Percentiles rank a stretch among this genome's conserved stretches.
Evolutionary conservation across 495 filamentous ascomycete species (phyloP).

Genomic region (Trichoderma gamsii): DNA sequence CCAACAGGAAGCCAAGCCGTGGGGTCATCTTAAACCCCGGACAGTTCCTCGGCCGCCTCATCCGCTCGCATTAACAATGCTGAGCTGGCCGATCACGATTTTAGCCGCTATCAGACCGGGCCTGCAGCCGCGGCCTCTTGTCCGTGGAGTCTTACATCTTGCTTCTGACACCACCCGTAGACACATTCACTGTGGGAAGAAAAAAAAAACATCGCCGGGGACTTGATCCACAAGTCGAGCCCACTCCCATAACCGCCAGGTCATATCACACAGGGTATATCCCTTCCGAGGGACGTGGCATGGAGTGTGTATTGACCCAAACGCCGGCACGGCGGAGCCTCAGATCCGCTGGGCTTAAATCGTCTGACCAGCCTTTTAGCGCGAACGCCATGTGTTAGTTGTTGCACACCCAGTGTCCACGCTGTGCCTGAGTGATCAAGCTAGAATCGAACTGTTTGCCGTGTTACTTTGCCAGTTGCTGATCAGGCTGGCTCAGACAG

Average conservation of each 20-base stretch:
- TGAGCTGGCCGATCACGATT: not conserved
- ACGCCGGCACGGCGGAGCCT: constrained; percentile 3
- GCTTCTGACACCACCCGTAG: not conserved
- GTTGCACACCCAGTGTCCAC: not conserved
- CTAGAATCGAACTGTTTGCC: too few species aligned
- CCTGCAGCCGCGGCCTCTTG: not conserved
- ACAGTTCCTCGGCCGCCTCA: not conserved
- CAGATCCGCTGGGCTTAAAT: constrained; percentile 7
- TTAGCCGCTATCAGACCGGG: not conserved
- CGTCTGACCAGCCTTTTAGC: not conserved
- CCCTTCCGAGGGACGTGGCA: not conserved
- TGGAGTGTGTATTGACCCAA: not conserved
- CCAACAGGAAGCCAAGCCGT: not conserved
- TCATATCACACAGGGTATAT: not conserved
- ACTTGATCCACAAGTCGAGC: not conserved
- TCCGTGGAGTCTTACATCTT: not conserved
- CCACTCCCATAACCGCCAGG: not conserved
- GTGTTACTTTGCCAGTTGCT: too few species aligned
- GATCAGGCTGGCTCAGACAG: too few species aligned
- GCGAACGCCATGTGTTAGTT: constrained; percentile 1
- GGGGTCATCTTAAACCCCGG: not conserved
- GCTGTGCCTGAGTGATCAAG: too few species aligned
- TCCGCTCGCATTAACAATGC: not conserved
- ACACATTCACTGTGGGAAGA: not conserved
- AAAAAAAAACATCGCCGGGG: not conserved